Conservation (phyloP, 352 stramenopile genomes). For the Pythium insidiosum region DNA sequence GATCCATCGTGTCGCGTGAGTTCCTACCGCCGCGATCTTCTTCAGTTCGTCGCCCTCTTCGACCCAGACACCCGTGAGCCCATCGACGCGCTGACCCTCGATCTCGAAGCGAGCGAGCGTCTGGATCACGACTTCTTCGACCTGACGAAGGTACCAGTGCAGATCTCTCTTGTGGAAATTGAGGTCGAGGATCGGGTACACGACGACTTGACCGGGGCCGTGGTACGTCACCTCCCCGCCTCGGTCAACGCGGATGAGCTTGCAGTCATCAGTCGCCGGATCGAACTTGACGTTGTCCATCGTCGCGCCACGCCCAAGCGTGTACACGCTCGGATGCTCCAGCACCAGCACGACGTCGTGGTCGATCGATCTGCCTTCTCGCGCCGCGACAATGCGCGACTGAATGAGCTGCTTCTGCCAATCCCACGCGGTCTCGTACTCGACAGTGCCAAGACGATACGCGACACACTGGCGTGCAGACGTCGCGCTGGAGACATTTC, state of each 20-base stretch:
- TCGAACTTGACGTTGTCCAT: conserved; percentile 49
- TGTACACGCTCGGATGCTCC: conserved; percentile 95
- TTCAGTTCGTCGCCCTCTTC: conserved; percentile 63
- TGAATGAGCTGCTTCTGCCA: conserved; percentile 87
- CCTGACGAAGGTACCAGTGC: conserved; percentile 94
- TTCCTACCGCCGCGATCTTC: conserved; percentile 96
- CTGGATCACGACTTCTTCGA: conserved; percentile 95
- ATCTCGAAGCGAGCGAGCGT: conserved; percentile 87
- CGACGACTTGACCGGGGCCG: conserved; percentile 95
- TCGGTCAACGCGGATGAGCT: conserved; percentile 97
- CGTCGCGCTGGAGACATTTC: conserved; percentile 3
- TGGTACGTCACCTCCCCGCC: conserved; percentile 99
- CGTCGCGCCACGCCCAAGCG: conserved; percentile 88
- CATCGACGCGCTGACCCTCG: conserved; percentile 83
- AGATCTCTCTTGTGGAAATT: conserved; percentile 92
- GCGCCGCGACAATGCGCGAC: conserved; percentile 50
- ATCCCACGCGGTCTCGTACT: conserved; percentile 81
- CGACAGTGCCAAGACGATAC: conserved; percentile 60
- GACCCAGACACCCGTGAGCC: conserved; percentile 96
- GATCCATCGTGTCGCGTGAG: conserved; percentile 94
- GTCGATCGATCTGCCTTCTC: conserved; percentile 46
- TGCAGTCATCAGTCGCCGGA: conserved; percentile 42
- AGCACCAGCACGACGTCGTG: conserved; percentile 88
- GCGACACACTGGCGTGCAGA: conserved; percentile 42
- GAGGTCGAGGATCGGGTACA: conserved; percentile 97